Evolutionary conservation across 352 stramenopile genomes (phyloP).

Genomic region (Elongisporangium anandrum): DNA sequence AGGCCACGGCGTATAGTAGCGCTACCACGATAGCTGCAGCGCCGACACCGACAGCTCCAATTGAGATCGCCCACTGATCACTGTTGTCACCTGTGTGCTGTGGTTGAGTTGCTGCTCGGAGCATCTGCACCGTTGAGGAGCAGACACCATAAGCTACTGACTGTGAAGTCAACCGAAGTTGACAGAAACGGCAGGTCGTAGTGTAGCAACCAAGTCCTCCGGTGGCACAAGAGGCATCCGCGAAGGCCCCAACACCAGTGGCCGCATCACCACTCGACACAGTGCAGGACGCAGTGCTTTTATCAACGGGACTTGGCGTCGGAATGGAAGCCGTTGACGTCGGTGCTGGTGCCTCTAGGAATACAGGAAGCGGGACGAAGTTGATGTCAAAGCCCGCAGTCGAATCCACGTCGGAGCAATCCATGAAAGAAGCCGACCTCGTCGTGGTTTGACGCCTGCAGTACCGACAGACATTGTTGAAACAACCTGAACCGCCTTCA

Average conservation of each 20-base stretch:
- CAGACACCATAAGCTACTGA: constrained; percentile 23
- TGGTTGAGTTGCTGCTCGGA: no score
- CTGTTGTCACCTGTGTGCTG: no score
- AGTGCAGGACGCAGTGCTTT: constrained; percentile 1
- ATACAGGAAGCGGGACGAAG: constrained; percentile 15
- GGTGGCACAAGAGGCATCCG: constrained; percentile 16
- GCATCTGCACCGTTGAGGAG: not conserved
- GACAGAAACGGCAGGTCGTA: constrained; percentile 33
- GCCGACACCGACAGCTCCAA: no score
- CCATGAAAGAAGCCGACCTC: constrained; percentile 19
- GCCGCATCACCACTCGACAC: constrained; percentile 26
- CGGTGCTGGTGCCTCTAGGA: constrained; percentile 6
- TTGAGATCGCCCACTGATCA: no score
- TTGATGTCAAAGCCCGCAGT: constrained; percentile 15
- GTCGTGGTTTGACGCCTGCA: constrained; percentile 17
- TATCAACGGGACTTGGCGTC: no score
- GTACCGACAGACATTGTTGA: constrained; percentile 4
- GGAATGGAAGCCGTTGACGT: constrained; percentile 4
- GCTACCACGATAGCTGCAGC: no score
- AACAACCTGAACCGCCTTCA: constrained; percentile 7
- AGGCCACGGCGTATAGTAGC: no score
- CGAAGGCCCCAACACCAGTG: constrained; percentile 22
- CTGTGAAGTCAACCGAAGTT: constrained; percentile 20
- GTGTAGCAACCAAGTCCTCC: constrained; percentile 37
- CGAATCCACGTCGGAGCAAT: constrained; percentile 7